Base-by-base conservation (phyloP, 2,329 filamentous ascomycete genomes). In the Colletotrichum horii region DNA sequence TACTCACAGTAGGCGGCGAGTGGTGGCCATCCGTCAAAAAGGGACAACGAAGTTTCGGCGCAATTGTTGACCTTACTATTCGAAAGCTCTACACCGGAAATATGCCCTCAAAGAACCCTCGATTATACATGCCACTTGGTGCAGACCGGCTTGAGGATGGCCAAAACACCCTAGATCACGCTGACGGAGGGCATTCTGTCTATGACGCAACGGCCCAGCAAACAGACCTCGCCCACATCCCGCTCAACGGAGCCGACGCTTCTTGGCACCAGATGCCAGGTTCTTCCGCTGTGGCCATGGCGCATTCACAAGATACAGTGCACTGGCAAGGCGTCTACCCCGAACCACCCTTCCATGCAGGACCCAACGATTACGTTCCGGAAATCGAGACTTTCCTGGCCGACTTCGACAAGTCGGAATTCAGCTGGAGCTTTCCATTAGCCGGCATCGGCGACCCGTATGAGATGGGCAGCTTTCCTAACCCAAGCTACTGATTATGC, bases 11-110 rank as follows among this genome's bases (percentile, higher is more conserved):
- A 19, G 84, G 83, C 5, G 83, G 84, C 6, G 83, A 85, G 68
- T 85, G 84, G 84, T 86, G 84, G 84, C 83, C 83, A 8, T 84
- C 82, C 1, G 82, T 82, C 22, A 82, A 80, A 15, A 82, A 77
- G 8, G 81, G 81, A 3, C 81, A 81, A 43, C 76, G 78, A 4
- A 83, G 81, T 56, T 83, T 84, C 61, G 83, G 77, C 56, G 71
- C 75, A 15, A 67, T 82, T 30, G 80, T 81, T 11, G 81, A 83
- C 38, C 66, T 82, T 16, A 81, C 80, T 4, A 79, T 81, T 26
- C 72, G 70, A 76, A 79, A 62, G 30, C 66, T 77, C 14, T 77
- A 74, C 22, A 74, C 74, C 4, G 71, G 61, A 19, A 74, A 76
- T 7, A 66, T 56, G 55, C 74, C 74, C 28, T 71, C 62, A 15